Evolutionary conservation across 495 filamentous ascomycete genomes (phyloP).

Genomic region (Neurospora cerealis): DNA sequence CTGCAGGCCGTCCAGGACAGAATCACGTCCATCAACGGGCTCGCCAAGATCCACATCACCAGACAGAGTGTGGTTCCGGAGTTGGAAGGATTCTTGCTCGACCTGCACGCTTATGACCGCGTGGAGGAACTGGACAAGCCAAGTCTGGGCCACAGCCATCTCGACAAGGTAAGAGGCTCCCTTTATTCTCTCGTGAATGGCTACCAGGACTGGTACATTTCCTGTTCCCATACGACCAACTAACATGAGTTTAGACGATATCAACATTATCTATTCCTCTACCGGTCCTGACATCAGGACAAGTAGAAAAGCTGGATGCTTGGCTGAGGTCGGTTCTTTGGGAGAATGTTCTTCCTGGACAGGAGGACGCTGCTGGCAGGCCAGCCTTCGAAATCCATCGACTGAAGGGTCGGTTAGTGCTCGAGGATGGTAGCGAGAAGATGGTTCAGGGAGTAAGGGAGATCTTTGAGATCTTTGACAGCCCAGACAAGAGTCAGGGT

Average conservation of each 20-base stretch:
- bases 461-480: slow-evolving; percentile 81
- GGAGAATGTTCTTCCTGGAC: slow-evolving; percentile 56
- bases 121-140: slow-evolving; percentile 57
- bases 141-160: slow-evolving; percentile 61
- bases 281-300: slow-evolving; percentile 40
- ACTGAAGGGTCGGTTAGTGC: slow-evolving; percentile 63
- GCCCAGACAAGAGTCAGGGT: slow-evolving; percentile 16
- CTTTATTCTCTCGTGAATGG: neutral
- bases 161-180: slow-evolving; percentile 60
- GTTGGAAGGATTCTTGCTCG: slow-evolving; percentile 76
- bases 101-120: slow-evolving; percentile 86
- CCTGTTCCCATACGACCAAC: neutral
- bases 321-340: slow-evolving; percentile 83
- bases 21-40: slow-evolving; percentile 75
- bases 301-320: slow-evolving; percentile 54
- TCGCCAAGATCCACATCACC: slow-evolving; percentile 77
- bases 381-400: slow-evolving; percentile 66
- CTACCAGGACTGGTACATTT: neutral
- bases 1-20: slow-evolving; percentile 54
- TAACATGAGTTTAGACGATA: slow-evolving; percentile 52
- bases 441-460: slow-evolving; percentile 90
- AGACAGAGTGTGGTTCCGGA: slow-evolving; percentile 66
- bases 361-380: slow-evolving; percentile 4
- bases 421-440: slow-evolving; percentile 52
- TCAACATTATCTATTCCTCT: slow-evolving; percentile 67